Evolutionary conservation across 306 rosid genomes (phyloP).

Genomic region (Vigna mungo): DNA sequence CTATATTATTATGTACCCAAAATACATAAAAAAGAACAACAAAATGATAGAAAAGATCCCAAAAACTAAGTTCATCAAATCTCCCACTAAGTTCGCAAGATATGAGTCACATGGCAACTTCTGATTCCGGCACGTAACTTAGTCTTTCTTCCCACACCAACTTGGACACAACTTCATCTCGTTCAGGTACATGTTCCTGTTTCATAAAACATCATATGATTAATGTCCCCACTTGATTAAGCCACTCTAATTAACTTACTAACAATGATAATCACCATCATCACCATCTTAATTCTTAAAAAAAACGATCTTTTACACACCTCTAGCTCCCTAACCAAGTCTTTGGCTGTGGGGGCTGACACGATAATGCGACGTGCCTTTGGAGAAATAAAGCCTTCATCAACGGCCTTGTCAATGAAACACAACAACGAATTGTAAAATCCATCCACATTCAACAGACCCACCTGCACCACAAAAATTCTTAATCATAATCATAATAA

Average conservation of each 20-base stretch:
- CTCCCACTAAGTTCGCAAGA: background rate
- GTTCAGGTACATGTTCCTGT: slow-evolving; percentile 90
- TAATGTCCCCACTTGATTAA: slow-evolving; percentile 37
- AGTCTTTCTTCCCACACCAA: slow-evolving; percentile 94
- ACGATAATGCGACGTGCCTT: slow-evolving; percentile 97
- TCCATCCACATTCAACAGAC: slow-evolving; percentile 96
- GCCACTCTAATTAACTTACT: background rate
- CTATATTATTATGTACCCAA: slow-evolving; percentile 61
- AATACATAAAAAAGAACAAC: slow-evolving; percentile 32
- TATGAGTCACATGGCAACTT: slow-evolving; percentile 68
- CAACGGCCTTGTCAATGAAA: slow-evolving; percentile 96
- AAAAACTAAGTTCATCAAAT: slow-evolving; percentile 42
- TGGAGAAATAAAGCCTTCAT: slow-evolving; percentile 96
- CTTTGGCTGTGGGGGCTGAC: slow-evolving; percentile 94
- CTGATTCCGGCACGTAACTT: slow-evolving; percentile 72
- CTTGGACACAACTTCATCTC: slow-evolving; percentile 86
- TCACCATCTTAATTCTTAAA: background rate
- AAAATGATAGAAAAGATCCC: slow-evolving; percentile 36
- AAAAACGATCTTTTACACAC: slow-evolving; percentile 37
- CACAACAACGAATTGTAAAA: slow-evolving; percentile 87
- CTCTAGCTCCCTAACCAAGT: slow-evolving; percentile 88
- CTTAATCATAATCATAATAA: slow-evolving; percentile 3
- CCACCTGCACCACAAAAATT: slow-evolving; percentile 71
- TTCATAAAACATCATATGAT: slow-evolving; percentile 31
- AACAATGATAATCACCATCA: background rate